phyloP scores from a whole-genome alignment of 441 rosid species.

The Populus tomentosa region DNA sequence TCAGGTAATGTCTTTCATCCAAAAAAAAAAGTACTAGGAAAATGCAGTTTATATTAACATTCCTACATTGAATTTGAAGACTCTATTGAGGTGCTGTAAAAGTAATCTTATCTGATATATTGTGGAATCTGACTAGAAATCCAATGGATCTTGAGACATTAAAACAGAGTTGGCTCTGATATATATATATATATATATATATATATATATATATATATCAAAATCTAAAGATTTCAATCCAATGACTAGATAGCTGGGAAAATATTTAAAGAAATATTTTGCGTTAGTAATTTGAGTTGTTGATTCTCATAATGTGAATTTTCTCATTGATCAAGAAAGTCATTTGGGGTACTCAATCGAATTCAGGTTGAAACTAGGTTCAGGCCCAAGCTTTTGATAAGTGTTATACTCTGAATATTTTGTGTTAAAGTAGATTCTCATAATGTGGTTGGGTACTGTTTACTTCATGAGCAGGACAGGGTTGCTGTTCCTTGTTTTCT shows the following conservation, averaged over 20 bases:
- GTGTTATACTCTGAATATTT: background rate
- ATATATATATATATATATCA: too few relatives aligned
- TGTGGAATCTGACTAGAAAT: background rate
- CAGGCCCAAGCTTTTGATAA: background rate
- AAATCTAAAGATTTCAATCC: background rate
- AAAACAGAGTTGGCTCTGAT: too few relatives aligned
- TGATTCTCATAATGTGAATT: conserved; percentile 14
- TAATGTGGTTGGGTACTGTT: conserved; percentile 17
- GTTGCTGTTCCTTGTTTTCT: conserved; percentile 78
- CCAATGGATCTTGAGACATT: background rate
- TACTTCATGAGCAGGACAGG: conserved; percentile 55
- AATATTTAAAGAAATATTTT: background rate
- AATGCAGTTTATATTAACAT: background rate
- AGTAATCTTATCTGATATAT: background rate
- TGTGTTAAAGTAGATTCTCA: background rate
- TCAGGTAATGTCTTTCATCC: conserved; percentile 44
- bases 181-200: too few relatives aligned
- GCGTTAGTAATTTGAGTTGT: too few relatives aligned
- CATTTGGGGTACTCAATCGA: background rate
- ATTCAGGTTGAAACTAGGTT: background rate
- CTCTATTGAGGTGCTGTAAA: background rate
- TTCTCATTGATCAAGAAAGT: too few relatives aligned
- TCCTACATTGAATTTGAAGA: conserved; percentile 5
- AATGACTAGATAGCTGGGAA: background rate
- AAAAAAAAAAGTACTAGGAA: background rate